These are phyloP conservation scores for Wickerhamiella galacta DNA, from an alignment of 805 yeast genomes.

Conservation along the genomic window DNA sequence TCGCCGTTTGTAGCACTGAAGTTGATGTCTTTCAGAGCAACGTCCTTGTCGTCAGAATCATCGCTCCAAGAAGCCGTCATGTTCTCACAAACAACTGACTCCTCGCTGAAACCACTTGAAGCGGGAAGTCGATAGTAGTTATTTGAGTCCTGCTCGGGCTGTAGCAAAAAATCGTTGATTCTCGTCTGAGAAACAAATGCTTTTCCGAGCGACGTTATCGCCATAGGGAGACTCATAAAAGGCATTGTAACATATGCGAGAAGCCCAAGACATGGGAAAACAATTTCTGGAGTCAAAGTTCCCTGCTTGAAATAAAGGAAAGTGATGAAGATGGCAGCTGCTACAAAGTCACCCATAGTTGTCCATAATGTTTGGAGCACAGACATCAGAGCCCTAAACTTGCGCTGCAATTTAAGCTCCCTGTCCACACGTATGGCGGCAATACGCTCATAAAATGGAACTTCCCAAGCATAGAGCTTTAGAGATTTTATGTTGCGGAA, in stretches of 20 bases:
- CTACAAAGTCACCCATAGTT: conserved; percentile 72
- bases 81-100: conserved; percentile 23
- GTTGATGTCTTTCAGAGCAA: conserved; percentile 29
- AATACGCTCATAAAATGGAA: conserved; percentile 59
- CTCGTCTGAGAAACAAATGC: conserved; percentile 45
- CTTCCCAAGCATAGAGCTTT: conserved; percentile 93
- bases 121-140: conserved; percentile 35
- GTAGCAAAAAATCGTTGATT: conserved; percentile 51
- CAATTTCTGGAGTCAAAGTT: conserved; percentile 74
- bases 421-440: conserved; percentile 60
- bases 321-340: conserved; percentile 75
- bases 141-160: conserved; percentile 58
- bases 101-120: conserved; percentile 53
- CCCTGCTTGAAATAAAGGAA: conserved; percentile 44
- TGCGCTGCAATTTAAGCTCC: conserved; percentile 55
- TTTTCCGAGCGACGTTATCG: conserved; percentile 66
- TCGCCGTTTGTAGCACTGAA: conserved; percentile 55
- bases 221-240: conserved; percentile 75
- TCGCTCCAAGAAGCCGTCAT: conserved; percentile 35
- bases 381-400: conserved; percentile 54
- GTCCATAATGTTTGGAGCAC: conserved; percentile 58
- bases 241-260: conserved; percentile 73
- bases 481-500: conserved; percentile 78
- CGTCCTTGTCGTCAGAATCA: conserved; percentile 28
- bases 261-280: conserved; percentile 42